phyloP scores from a whole-genome alignment of 345 rosid genomes.

The Ricinus communis region DNA sequence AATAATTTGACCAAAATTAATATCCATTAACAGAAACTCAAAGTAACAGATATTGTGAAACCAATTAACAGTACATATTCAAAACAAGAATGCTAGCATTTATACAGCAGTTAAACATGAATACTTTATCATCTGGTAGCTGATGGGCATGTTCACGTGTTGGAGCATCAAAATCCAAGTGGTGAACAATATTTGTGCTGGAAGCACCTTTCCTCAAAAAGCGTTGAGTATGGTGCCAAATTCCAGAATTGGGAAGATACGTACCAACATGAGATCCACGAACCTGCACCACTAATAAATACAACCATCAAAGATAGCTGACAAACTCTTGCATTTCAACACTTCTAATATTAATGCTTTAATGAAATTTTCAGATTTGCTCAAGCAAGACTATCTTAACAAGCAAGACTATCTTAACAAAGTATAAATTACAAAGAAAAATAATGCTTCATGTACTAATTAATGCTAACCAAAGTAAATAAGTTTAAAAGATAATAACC shows the following conservation, averaged over 20 bases:
- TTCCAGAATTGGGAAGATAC: constrained; percentile 89
- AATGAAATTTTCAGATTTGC: neutral
- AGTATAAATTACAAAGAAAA: neutral
- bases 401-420: neutral
- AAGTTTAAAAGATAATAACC: constrained; percentile 41
- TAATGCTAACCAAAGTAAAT: constrained; percentile 18
- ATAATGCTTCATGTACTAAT: constrained; percentile 7
- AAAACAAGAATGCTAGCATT: neutral
- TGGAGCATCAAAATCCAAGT: constrained; percentile 99
- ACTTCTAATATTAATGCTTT: constrained; percentile 4
- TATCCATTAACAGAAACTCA: neutral
- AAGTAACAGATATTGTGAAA: neutral
- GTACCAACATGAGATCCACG: constrained; percentile 94
- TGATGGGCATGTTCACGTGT: constrained; percentile 86
- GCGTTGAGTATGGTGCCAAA: constrained; percentile 95
- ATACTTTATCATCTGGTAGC: constrained; percentile 83
- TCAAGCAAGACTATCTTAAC: neutral
- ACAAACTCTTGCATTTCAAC: neutral
- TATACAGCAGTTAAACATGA: constrained; percentile 7
- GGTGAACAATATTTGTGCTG: constrained; percentile 59
- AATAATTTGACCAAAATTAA: constrained; percentile 2
- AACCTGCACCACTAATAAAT: constrained; percentile 49
- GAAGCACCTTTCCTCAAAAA: constrained; percentile 65
- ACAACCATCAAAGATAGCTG: constrained; percentile 8
- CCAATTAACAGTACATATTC: neutral